Base-by-base conservation (phyloP, 768 basidiomycete genomes). In the Calocera cornea region DNA sequence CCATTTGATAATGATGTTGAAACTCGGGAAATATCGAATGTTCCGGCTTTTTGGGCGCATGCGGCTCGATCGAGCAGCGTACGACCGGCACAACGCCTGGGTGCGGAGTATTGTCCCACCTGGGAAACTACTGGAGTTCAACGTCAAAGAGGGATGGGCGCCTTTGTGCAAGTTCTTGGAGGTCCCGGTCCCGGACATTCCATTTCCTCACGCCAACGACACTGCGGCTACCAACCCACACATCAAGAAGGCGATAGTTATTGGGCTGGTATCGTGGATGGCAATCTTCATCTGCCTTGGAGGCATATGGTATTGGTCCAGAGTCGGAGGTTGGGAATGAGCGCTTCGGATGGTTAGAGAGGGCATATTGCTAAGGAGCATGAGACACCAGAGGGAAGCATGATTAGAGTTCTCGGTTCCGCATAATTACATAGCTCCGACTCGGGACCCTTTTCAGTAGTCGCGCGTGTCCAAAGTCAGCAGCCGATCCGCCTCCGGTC, bases 81-180 rank as follows among this genome's bases (percentile, higher is more conserved):
- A 65, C 65, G 34, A 65, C 24, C 24, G 11, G 65, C 65, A 65
- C 65, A 44, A 27, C 27, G 65, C 2, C 24, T 40, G 24, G 40
- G 29, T 40, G 14, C 31, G 40, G 36, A 34, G 33, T 16, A 38
- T 65, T 38, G 40, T 65, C 1, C 64, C 64, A 24, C 7, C 8
- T 11, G 22, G 10, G 12, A 34, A 65, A 27, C 64, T 65, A 2
- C 64, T 65, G 34, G 64, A 36, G 12, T 65, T 36, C 64, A 65
- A 38, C 64, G 64, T 65, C 16, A 65, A 65, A 27, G 64, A 65
- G 8, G 64, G 36, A 17, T 65, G 64, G 64, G 64, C 7, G 31
- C 64, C 64, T 5, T 34, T 65, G 14, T 65, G 64, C 7, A 65
- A 65, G 33, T 65, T 65, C 24, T 0, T 65, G 7, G 64, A 38